phyloP scores from a whole-genome alignment of 305 asterid genomes.

The Solanum hybrid region DNA sequence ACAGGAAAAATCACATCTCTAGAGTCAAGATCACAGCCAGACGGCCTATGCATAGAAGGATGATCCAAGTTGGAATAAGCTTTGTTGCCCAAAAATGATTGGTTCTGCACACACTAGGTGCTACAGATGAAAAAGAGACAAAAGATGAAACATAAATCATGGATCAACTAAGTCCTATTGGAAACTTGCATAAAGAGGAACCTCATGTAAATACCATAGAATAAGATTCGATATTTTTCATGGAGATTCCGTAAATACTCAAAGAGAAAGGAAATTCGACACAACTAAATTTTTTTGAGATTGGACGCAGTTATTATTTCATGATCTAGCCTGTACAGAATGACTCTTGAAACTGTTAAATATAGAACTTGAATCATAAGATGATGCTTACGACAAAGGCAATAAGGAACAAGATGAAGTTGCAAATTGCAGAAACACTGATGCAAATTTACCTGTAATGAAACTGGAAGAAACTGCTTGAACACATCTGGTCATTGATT shows the following conservation, averaged over 20 bases:
- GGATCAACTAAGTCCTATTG: not conserved
- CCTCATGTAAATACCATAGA: not conserved
- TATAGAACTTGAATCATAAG: not conserved
- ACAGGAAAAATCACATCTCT: not conserved
- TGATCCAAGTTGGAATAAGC: not conserved
- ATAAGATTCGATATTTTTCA: not conserved
- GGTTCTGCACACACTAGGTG: not conserved
- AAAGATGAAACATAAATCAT: not conserved
- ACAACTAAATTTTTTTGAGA: not conserved
- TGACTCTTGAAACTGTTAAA: not conserved
- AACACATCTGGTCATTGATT: constrained; percentile 52
- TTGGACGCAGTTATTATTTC: not conserved
- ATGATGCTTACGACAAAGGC: not conserved
- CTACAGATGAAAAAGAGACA: not conserved
- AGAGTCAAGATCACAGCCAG: not conserved
- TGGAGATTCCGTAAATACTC: not conserved
- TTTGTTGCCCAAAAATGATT: not conserved
- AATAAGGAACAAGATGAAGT: not conserved
- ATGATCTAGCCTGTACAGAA: not conserved
- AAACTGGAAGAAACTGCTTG: constrained; percentile 70
- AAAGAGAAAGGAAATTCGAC: not conserved
- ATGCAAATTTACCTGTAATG: constrained; percentile 46
- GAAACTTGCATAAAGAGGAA: not conserved
- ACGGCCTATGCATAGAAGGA: not conserved
- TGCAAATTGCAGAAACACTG: not conserved